phyloP scores from a whole-genome alignment of 345 rosid genomes.

The Acer negundo region DNA sequence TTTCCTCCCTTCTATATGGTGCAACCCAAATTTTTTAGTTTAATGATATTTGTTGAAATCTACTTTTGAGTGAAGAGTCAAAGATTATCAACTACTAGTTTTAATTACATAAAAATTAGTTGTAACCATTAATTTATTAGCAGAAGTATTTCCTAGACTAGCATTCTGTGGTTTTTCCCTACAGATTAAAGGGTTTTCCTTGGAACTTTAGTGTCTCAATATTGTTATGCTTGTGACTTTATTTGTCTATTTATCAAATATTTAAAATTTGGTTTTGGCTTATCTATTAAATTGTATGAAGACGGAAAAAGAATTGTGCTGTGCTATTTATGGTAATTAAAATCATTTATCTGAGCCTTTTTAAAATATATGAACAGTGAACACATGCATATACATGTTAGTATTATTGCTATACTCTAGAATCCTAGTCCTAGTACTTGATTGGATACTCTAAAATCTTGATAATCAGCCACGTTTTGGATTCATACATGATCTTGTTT shows the following conservation, averaged over 20 bases:
- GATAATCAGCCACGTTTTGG: neutral
- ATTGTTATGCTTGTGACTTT: too few species aligned
- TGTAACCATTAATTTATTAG: neutral
- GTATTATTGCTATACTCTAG: too few species aligned
- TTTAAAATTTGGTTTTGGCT: neutral
- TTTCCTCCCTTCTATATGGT: neutral
- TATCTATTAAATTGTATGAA: neutral
- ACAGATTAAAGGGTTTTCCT: neutral
- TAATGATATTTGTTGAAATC: neutral
- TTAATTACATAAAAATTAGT: neutral
- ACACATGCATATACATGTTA: neutral
- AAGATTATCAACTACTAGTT: neutral
- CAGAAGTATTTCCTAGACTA: neutral
- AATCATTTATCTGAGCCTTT: too few species aligned
- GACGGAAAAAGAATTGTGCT: too few species aligned
- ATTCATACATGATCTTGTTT: neutral
- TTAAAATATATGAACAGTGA: too few species aligned
- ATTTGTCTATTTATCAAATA: neutral
- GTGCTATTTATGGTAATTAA: too few species aligned
- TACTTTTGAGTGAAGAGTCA: neutral
- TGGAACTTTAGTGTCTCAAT: neutral
- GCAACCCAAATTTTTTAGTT: neutral
- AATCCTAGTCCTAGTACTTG: neutral
- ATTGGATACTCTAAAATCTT: neutral
- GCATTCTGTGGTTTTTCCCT: neutral